A percentile compares a stretch with the other conserved stretches of the same genome.
These are phyloP conservation scores for Tephrocybe sp. DNA, from an alignment of 768 basidiomycete species.

Conservation along the genomic window DNA sequence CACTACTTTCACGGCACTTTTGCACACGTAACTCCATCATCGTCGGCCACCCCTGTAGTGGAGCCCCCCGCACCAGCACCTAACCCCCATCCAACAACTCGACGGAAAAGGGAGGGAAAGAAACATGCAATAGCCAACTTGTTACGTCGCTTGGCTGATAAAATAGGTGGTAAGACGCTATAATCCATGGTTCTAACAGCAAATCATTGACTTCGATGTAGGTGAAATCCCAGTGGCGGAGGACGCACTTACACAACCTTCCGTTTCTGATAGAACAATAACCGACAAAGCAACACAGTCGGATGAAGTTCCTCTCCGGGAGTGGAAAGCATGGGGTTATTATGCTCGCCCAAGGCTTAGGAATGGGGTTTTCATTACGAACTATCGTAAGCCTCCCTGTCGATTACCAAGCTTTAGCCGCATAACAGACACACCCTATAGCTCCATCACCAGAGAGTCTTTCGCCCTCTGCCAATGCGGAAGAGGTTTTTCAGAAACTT, in stretches of 20 bases:
- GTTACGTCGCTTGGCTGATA: constrained; percentile 7
- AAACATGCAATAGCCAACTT: background rate
- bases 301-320: constrained; percentile 16
- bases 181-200: background rate
- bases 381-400: constrained; percentile 34
- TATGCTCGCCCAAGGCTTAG: constrained; percentile 46
- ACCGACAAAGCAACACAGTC: background rate
- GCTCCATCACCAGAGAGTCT: constrained; percentile 22
- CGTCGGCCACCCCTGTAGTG: background rate
- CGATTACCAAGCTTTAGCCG: background rate
- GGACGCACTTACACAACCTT: too few relatives aligned
- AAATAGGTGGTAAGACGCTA: constrained; percentile 5
- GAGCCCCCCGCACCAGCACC: background rate
- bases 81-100: background rate
- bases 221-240: background rate
- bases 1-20: constrained; percentile 18
- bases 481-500: constrained; percentile 30
- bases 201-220: background rate
- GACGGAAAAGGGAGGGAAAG: background rate
- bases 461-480: constrained; percentile 22
- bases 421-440: constrained; percentile 2
- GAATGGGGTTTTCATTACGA: constrained; percentile 29
- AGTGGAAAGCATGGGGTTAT: constrained; percentile 56
- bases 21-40: background rate
- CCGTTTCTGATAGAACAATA: background rate